These are phyloP conservation scores for Melocanna baccifera DNA, from an alignment of 176 grass and related monocot species.

Conservation along the genomic window DNA sequence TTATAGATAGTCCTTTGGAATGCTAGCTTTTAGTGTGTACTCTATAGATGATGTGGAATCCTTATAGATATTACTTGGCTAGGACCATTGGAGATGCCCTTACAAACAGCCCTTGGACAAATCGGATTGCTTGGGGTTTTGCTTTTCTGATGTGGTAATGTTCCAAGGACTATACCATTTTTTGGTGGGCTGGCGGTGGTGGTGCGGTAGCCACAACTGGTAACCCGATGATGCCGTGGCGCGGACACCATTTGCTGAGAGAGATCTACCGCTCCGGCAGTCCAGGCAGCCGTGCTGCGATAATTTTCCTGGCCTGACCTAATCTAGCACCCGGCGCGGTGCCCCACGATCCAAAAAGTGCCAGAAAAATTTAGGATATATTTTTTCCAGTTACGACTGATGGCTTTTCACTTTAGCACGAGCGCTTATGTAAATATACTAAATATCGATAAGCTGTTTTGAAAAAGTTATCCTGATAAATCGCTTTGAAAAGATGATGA, in stretches of 20 bases:
- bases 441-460: no score
- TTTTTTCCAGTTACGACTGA: no score
- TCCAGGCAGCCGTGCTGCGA: background rate
- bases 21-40: no score
- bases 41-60: no score
- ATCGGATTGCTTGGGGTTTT: background rate
- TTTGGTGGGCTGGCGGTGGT: background rate
- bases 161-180: background rate
- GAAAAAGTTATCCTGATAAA: no score
- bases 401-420: no score
- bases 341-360: background rate
- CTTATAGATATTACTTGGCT: no score
- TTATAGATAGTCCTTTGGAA: no score
- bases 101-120: background rate
- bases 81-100: no score
- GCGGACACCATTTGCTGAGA: background rate
- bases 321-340: background rate
- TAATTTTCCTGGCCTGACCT: background rate
- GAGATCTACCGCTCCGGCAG: background rate
- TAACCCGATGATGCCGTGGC: background rate
- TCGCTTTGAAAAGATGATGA: no score
- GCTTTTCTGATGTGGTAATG: background rate
- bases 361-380: background rate
- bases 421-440: accelerated
- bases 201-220: accelerated